Percentiles rank a stretch among this genome's conserved stretches.
Evolutionary conservation across 805 yeast species (phyloP).

Genomic region (Wickerhamiella azyma): DNA sequence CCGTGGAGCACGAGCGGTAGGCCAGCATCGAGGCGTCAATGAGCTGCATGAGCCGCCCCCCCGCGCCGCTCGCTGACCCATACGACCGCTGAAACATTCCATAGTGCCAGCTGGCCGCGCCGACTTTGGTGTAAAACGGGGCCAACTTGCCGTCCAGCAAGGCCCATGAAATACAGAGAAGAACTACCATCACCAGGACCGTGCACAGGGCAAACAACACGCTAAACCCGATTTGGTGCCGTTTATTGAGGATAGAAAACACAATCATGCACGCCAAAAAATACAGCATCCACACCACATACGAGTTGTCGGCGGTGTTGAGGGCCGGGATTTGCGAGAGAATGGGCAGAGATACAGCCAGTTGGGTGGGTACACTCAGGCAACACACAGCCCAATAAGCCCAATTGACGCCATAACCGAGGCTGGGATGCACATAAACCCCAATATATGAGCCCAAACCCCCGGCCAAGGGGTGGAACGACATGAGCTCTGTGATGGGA

Average conservation of each 20-base stretch:
- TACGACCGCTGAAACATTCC: conserved; percentile 4
- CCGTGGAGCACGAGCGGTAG: conserved; percentile 7
- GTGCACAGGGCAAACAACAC: conserved; percentile 3
- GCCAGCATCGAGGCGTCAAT: conserved; percentile 9
- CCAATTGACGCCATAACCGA: conserved; percentile 43
- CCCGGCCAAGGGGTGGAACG: conserved; percentile 42
- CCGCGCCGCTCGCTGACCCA: neutral
- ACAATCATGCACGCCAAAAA: conserved; percentile 1
- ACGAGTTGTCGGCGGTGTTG: conserved; percentile 26
- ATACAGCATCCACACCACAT: conserved; percentile 14
- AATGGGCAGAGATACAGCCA: conserved; percentile 63
- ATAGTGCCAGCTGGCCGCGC: conserved; percentile 53
- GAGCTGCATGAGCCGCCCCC: conserved; percentile 10
- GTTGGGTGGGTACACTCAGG: conserved; percentile 49
- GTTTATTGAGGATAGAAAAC: neutral
- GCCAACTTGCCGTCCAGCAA: conserved; percentile 46
- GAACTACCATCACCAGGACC: neutral
- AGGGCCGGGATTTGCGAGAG: conserved; percentile 46
- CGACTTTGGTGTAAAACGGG: conserved; percentile 35
- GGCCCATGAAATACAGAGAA: conserved; percentile 48
- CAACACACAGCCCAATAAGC: conserved; percentile 35
- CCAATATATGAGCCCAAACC: conserved; percentile 48
- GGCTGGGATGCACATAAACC: conserved; percentile 43
- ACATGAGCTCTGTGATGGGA: conserved; percentile 36
- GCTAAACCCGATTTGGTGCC: conserved; percentile 1